Percentiles rank a stretch among this genome's conserved stretches.
phyloP scores from a whole-genome alignment of 371 early-diverging fungal species.

The Mortierella sp. region DNA sequence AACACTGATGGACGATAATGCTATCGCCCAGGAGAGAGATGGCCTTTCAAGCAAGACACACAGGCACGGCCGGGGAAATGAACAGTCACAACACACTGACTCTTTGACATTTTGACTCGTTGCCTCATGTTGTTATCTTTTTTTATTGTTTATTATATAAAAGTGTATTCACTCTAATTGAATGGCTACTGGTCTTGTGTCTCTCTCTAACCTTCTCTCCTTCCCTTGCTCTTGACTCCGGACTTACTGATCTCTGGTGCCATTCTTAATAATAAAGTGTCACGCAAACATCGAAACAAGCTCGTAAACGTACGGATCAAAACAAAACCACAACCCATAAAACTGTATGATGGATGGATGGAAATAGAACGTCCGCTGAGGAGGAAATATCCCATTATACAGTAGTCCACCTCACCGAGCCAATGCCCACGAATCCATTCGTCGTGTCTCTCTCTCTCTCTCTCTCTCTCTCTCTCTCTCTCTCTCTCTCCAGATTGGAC shows the following conservation, averaged over 20 bases:
- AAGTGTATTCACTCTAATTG: constrained; percentile 10
- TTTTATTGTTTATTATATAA: neutral
- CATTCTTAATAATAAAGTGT: neutral
- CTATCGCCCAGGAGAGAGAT: neutral
- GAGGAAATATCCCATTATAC: neutral
- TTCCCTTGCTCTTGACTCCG: neutral
- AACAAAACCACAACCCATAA: neutral
- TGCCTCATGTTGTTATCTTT: constrained; percentile 16
- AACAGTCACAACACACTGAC: constrained; percentile 24
- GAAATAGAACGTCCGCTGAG: neutral
- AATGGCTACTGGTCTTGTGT: neutral
- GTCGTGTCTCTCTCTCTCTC: neutral
- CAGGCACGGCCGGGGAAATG: neutral
- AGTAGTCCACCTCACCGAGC: neutral
- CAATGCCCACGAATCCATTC: neutral
- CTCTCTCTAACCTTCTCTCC: neutral
- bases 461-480: neutral
- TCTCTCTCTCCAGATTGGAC: neutral
- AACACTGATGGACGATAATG: constrained; percentile 1
- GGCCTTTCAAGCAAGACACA: constrained; percentile 1
- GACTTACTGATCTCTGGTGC: constrained; percentile 2
- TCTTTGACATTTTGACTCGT: constrained; percentile 10
- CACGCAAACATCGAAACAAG: constrained; percentile 3
- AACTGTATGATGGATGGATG: neutral
- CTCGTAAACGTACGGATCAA: constrained; percentile 4